Conservation (phyloP, 345 rosid species). For the Linum tenue region DNA sequence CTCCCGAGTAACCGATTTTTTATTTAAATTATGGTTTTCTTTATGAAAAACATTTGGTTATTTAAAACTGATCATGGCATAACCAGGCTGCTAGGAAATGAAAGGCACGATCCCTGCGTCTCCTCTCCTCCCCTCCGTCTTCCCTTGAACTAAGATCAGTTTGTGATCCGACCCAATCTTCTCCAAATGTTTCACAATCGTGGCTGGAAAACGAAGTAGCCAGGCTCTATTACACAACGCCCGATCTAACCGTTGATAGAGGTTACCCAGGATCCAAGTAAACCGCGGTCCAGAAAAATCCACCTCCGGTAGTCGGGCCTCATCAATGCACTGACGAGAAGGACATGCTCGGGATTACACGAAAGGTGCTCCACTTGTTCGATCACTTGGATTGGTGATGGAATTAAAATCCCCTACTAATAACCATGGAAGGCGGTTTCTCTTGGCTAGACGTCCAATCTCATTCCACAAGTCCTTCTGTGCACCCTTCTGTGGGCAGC, state of each 20-base stretch:
- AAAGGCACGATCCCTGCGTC: not conserved
- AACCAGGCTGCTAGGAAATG: not conserved
- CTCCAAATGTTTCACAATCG: not conserved
- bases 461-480: too few species aligned
- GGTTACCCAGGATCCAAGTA: not conserved
- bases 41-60: too few species aligned
- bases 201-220: not conserved
- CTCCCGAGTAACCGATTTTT: too few species aligned
- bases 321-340: not conserved
- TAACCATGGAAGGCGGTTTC: too few species aligned
- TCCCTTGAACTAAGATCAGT: not conserved
- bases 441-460: too few species aligned
- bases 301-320: not conserved
- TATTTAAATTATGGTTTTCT: too few species aligned
- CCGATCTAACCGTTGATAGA: not conserved
- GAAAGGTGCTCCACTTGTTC: too few species aligned
- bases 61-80: not conserved
- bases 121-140: not conserved
- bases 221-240: not conserved
- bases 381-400: too few species aligned
- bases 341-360: too few species aligned
- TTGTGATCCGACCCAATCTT: not conserved
- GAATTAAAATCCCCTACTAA: too few species aligned
- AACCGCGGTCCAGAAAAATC: not conserved
- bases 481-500: too few species aligned